A percentile compares a stretch with the other conserved stretches of the same genome.
These are phyloP conservation scores for Wallacemonas rigidus DNA, from an alignment of 208 protist species.

Conservation along the genomic window DNA sequence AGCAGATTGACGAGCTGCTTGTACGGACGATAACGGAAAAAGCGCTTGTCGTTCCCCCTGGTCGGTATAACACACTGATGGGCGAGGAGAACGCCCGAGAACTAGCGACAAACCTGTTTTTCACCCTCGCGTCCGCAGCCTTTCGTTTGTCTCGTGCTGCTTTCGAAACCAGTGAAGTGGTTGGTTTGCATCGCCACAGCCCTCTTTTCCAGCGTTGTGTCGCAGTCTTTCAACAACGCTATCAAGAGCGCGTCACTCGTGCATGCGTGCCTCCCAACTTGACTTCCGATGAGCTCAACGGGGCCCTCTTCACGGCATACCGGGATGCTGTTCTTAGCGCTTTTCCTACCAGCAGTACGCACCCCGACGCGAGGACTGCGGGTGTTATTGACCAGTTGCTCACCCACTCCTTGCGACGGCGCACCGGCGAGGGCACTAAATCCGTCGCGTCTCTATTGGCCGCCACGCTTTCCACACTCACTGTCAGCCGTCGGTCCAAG, in stretches of 20 bases:
- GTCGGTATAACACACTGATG: neutral
- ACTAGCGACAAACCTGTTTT: conserved; percentile 5
- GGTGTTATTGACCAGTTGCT: neutral
- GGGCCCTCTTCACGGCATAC: neutral
- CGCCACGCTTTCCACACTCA: conserved; percentile 2
- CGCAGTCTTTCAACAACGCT: neutral
- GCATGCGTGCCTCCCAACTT: neutral
- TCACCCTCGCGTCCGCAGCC: neutral
- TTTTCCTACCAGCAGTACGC: neutral
- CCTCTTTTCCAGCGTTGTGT: conserved; percentile 7
- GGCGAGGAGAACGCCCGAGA: neutral
- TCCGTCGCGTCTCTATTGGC: neutral
- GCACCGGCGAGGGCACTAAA: neutral
- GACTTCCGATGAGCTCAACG: neutral
- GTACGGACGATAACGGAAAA: neutral
- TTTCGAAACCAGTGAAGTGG: neutral
- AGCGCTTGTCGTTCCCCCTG: neutral
- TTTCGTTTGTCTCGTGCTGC: neutral
- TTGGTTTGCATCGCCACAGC: neutral
- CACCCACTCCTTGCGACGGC: neutral
- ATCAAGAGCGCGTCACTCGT: neutral
- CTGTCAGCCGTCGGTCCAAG: neutral
- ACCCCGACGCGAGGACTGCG: neutral
- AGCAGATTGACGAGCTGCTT: conserved; percentile 7
- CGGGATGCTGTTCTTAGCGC: neutral